Evolutionary conservation across 2,329 filamentous ascomycete genomes (phyloP).

Genomic region (Microdochium nivale): DNA sequence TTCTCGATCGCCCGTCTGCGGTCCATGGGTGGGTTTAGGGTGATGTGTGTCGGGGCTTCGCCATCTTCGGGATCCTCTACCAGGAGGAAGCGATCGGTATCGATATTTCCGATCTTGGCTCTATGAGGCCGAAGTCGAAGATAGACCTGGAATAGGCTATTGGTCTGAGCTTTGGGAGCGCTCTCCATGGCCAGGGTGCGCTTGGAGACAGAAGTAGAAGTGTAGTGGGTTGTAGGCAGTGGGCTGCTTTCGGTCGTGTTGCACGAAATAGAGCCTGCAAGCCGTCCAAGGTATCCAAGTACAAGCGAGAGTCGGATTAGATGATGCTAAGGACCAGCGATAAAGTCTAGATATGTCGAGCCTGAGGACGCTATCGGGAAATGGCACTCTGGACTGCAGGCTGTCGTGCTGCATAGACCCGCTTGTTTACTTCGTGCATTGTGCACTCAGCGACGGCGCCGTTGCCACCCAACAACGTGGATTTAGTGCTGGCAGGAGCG

Average conservation of each 20-base stretch:
- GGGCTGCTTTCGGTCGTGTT: neutral
- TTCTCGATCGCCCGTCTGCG: conserved; percentile 83
- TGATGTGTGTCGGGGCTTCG: conserved; percentile 59
- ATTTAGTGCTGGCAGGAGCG: too few relatives aligned
- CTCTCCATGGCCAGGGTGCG: neutral
- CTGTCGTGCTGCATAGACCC: neutral
- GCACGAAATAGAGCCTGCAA: neutral
- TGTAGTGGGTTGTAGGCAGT: too few relatives aligned
- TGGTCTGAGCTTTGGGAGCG: conserved; percentile 33
- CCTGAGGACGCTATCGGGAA: neutral
- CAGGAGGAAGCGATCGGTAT: conserved; percentile 63
- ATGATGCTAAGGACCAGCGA: too few relatives aligned
- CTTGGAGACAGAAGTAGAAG: neutral
- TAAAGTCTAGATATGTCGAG: too few relatives aligned
- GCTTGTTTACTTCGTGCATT: neutral
- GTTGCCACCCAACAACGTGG: neutral
- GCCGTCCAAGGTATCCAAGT: too few relatives aligned
- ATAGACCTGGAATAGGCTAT: conserved; percentile 78
- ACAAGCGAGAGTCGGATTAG: too few relatives aligned
- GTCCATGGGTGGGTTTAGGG: conserved; percentile 73
- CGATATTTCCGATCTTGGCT: conserved; percentile 24
- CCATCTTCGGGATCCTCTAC: conserved; percentile 53
- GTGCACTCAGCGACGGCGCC: neutral
- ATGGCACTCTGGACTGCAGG: neutral
- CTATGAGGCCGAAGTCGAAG: conserved; percentile 70